Base-by-base conservation (phyloP, 2,329 filamentous ascomycete genomes). In the Cladosporium sp. region DNA sequence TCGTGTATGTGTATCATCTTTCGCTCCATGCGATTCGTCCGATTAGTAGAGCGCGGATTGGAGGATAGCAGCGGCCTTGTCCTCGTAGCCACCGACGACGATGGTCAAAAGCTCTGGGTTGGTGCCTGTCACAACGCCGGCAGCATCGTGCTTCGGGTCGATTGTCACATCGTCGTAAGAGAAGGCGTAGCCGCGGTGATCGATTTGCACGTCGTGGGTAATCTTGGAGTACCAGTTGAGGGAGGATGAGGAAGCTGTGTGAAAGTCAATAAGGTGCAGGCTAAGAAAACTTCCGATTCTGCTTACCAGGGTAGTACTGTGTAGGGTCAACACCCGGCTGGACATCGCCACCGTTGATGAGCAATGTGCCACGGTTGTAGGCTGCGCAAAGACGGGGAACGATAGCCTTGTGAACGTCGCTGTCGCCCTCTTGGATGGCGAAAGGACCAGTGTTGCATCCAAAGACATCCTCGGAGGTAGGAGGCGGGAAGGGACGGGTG, bases 371-470 rank as follows among this genome's bases (percentile, higher is more conserved):
- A 16, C 88, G 79, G 69, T 91, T 89, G 61, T 91, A 80, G 1
- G 85, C 86, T 0, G 88, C 87, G 1, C 85, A 81, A 6, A 93
- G 71, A 11, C 88, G 77, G 0, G 88, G 85, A 1, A 83, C 82
- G 49, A 90, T 77, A 34, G 84, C 84, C 54, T 70, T 69, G 40
- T 72, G 68, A 1, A 74, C 67, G 3, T 59, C 63, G 48, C 71
- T 71, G 16, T 69, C 63, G 6, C 61, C 60, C 54, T 76, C 55
- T 49, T 70, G 54, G 4, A 76, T 57, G 56, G 72, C 69, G 58
- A 85, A 85, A 0, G 82, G 80, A 0, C 82, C 82, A 3, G 76
- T 81, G 63, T 79, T 84, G 70, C 84, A 87, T 40, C 77, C 78
- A 61, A 87, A 81, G 56, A 89, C 84, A 66, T 88, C 85, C 10